Conservation (phyloP, 331 rosid species). For the Rosa hybrid region DNA sequence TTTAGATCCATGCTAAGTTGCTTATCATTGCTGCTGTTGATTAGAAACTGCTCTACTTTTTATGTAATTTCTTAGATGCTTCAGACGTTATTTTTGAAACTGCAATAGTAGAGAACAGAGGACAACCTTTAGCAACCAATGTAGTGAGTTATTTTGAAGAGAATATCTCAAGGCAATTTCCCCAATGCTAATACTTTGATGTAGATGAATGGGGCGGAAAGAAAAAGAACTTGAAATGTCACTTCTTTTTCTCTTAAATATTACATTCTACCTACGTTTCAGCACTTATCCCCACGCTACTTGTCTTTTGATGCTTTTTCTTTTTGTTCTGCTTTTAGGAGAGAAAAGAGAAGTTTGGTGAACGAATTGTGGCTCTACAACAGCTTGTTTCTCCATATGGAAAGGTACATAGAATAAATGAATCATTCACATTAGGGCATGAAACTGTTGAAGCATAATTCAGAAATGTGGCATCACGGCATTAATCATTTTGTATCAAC, state of each 20-base stretch:
- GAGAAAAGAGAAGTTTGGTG: conserved; percentile 88
- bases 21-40: not conserved
- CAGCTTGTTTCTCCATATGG: conserved; percentile 98
- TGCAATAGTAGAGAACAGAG: not conserved
- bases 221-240: not conserved
- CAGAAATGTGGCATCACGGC: not conserved
- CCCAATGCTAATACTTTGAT: not conserved
- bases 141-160: not conserved
- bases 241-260: not conserved
- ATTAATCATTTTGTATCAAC: not conserved
- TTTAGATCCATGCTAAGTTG: not conserved
- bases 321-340: conserved; percentile 47
- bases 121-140: not conserved
- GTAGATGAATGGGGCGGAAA: not conserved
- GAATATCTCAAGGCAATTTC: not conserved
- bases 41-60: not conserved
- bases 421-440: not conserved
- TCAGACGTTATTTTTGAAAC: not conserved
- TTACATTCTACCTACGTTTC: not conserved
- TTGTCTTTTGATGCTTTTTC: conserved; percentile 15
- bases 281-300: not conserved
- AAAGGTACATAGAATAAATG: conserved; percentile 50
- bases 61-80: not conserved
- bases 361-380: conserved; percentile 80
- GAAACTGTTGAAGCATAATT: not conserved